phyloP scores from a whole-genome alignment of 495 filamentous ascomycete species.

The Neurospora cerealis region DNA sequence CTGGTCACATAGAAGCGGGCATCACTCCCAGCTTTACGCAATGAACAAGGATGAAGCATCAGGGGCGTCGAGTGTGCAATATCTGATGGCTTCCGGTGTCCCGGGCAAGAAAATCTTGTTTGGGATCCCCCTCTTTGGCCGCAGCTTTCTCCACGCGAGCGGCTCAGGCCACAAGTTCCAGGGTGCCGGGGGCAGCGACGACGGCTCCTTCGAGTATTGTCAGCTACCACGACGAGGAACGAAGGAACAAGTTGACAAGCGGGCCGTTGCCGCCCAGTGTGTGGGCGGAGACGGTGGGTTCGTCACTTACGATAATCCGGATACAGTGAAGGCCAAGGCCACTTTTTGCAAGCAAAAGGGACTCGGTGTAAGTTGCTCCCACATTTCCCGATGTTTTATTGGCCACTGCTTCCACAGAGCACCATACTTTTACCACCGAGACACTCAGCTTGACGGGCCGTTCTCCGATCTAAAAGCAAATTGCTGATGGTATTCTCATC shows the following conservation, averaged over 20 bases:
- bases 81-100: constrained; percentile 58
- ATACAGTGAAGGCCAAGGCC: constrained; percentile 78
- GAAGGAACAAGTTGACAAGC: constrained; percentile 60
- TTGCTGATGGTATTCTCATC: background rate
- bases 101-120: constrained; percentile 64
- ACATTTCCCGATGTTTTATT: background rate
- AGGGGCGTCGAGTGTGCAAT: constrained; percentile 54
- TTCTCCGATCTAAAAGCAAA: constrained; percentile 4
- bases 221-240: constrained; percentile 60
- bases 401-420: background rate
- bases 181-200: constrained; percentile 55
- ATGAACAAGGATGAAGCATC: constrained; percentile 49
- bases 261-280: constrained; percentile 61
- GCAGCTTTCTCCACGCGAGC: constrained; percentile 63
- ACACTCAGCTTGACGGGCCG: background rate
- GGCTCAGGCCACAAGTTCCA: constrained; percentile 54
- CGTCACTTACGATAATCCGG: constrained; percentile 76
- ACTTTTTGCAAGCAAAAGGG: constrained; percentile 65
- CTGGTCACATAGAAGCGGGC: constrained; percentile 59
- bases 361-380: constrained; percentile 45
- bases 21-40: constrained; percentile 72
- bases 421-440: background rate
- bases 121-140: constrained; percentile 71
- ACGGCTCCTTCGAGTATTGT: constrained; percentile 75
- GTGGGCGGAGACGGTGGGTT: constrained; percentile 76